Percentiles rank a stretch among this genome's conserved stretches.
phyloP scores from a whole-genome alignment of 306 rosid species.

The Malus sylvestris region DNA sequence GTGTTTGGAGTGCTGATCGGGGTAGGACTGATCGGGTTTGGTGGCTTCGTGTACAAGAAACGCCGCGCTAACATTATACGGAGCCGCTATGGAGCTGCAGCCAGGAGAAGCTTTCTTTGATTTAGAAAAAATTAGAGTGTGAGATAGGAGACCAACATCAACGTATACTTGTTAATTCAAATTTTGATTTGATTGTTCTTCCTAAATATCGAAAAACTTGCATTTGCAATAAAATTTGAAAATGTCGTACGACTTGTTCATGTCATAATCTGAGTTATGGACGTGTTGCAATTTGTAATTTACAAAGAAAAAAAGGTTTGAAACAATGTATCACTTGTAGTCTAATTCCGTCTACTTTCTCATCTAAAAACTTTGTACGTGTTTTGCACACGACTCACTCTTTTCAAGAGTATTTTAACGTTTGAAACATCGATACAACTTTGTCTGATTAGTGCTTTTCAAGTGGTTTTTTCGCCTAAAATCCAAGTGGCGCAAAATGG shows the following conservation, averaged over 20 bases:
- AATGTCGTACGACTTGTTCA: background rate
- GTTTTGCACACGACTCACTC: background rate
- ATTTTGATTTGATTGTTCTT: background rate
- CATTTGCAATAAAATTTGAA: background rate
- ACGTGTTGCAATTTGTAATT: background rate
- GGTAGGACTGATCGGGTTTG: conserved; percentile 17
- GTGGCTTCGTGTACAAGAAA: conserved; percentile 25
- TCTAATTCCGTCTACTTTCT: too few relatives aligned
- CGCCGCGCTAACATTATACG: conserved; percentile 19
- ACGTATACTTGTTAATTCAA: background rate
- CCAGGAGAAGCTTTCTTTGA: conserved; percentile 23
- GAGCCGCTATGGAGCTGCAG: conserved; percentile 14
- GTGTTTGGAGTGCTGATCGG: conserved; percentile 29
- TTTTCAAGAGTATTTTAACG: background rate
- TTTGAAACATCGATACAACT: background rate
- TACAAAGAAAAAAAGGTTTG: too few relatives aligned
- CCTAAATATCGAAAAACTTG: background rate
- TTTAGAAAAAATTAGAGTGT: background rate
- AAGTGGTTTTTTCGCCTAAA: too few relatives aligned
- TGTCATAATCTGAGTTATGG: background rate
- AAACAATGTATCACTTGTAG: too few relatives aligned
- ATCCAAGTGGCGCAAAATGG: too few relatives aligned
- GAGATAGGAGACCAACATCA: background rate
- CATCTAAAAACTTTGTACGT: background rate
- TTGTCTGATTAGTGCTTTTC: too few relatives aligned